A percentile compares a stretch with the other conserved stretches of the same genome.
Conservation (phyloP, 2,329 filamentous ascomycete species). For the Pseudocercospora fijiensis region DNA sequence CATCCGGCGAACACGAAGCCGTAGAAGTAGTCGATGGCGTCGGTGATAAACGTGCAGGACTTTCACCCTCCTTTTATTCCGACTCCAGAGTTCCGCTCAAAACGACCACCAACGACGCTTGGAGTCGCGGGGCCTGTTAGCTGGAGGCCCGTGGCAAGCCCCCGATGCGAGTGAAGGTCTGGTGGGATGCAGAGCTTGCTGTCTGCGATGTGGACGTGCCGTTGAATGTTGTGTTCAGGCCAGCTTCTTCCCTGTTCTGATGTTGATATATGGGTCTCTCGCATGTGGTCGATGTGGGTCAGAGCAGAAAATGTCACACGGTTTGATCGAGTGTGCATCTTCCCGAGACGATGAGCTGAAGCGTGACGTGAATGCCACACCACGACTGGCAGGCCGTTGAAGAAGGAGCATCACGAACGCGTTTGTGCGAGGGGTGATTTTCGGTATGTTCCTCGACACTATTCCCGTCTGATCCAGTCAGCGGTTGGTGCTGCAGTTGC, state of each 20-base stretch:
- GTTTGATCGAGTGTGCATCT: constrained; percentile 3
- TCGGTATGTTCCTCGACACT: background rate
- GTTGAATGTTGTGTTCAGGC: constrained; percentile 16
- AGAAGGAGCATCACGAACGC: constrained; percentile 2
- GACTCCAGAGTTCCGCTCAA: constrained; percentile 9
- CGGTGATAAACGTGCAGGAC: constrained; percentile 31
- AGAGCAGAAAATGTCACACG: constrained; percentile 12
- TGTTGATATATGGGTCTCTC: constrained; percentile 18
- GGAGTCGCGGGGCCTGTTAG: constrained; percentile 24
- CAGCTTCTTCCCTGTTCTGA: constrained; percentile 18
- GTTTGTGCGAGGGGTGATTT: background rate
- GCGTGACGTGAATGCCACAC: constrained; percentile 5
- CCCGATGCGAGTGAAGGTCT: constrained; percentile 20
- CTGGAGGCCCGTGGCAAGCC: constrained; percentile 26
- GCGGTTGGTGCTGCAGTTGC: background rate
- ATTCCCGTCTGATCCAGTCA: background rate
- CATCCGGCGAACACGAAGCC: constrained; percentile 43
- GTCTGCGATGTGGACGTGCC: constrained; percentile 19
- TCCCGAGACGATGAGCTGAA: constrained; percentile 5
- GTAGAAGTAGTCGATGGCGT: constrained; percentile 42
- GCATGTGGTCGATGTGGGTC: constrained; percentile 16
- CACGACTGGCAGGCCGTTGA: background rate
- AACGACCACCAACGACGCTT: constrained; percentile 14
- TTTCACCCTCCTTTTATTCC: constrained; percentile 14
- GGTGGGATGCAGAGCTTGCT: constrained; percentile 21